phyloP scores from a whole-genome alignment of 2,329 filamentous ascomycete genomes.

The Bertia moriformis region DNA sequence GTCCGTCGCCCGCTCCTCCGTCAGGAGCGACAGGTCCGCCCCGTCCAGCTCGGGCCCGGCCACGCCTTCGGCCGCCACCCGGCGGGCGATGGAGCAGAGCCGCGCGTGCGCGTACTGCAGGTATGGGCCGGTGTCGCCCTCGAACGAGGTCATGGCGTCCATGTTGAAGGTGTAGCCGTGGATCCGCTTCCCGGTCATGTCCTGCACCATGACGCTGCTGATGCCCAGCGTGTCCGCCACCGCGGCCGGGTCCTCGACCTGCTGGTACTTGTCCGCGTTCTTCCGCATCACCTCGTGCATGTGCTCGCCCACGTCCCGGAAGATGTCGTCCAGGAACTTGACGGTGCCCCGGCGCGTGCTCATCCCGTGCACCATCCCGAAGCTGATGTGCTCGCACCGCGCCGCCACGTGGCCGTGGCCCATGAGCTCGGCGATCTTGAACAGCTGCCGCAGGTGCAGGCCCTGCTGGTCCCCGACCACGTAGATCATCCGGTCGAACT shows the following conservation, averaged over 20 bases:
- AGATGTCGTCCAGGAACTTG: conserved; percentile 58
- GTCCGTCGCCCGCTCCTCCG: conserved; percentile 58
- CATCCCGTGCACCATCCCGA: conserved; percentile 59
- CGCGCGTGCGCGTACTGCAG: conserved; percentile 72
- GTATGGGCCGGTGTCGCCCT: conserved; percentile 74
- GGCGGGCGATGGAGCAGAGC: conserved; percentile 48
- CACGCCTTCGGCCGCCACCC: conserved; percentile 35
- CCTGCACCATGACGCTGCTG: conserved; percentile 91
- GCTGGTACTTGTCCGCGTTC: conserved; percentile 79
- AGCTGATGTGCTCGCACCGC: conserved; percentile 63
- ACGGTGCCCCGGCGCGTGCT: conserved; percentile 60
- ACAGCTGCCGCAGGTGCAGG: conserved; percentile 58
- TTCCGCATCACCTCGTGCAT: conserved; percentile 97
- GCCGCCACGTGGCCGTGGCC: conserved; percentile 52
- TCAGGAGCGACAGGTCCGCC: conserved; percentile 55
- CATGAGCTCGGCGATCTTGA: conserved; percentile 64
- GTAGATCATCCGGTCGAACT: conserved; percentile 70
- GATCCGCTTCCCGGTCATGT: conserved; percentile 83
- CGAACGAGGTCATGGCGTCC: conserved; percentile 69
- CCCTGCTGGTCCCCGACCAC: conserved; percentile 62
- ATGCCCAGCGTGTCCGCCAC: conserved; percentile 84
- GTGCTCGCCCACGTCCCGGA: conserved; percentile 70
- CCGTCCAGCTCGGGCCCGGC: conserved; percentile 39
- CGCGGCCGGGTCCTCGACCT: conserved; percentile 69
- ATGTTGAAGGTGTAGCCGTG: conserved; percentile 64